Base-by-base conservation (phyloP, 2,329 filamentous ascomycete genomes). In the Colletotrichum sp. region DNA sequence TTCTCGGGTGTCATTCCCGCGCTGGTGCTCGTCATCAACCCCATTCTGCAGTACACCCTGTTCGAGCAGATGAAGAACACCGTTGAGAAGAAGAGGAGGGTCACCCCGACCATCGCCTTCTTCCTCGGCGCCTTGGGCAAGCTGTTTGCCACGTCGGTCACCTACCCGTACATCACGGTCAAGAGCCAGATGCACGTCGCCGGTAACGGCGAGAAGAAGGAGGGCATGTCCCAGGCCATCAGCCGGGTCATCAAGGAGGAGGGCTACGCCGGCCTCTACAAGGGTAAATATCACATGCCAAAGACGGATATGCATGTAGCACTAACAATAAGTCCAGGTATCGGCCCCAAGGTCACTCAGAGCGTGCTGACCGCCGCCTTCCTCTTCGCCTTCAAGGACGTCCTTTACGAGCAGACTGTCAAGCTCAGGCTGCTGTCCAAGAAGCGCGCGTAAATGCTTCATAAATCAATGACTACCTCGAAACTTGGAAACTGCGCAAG, bases 181-280 rank as follows among this genome's bases (percentile, higher is more conserved):
- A 99, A 99, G 93, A 98, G 96, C 86, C 92, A 95, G 84, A 98
- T 98, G 92, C 97, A 99, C 85, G 95, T 99, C 77, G 95, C 96
- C 32, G 93, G 91, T 77, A 92, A 92, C 81, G 93, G 92, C 78
- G 91, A 91, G n/a, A 93, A 92, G 78, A 94, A 94, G 86, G 94
- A 98, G 86, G 94, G 94, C 79, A 94, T 98, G 90, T 89, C 93
- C 69, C 91, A 93, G 79, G 95, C 93, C 63, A 91, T 99, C 82
- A 92, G 90, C 82, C 91, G 93, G 76, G 96, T 99, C 76, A 90
- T 98, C 76, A 90, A 88, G 79, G 95, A 98, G 83, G 96, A 99
- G 86, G 97, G 97, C n/a, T 98, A 96, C 83, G 89, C 91, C 72
- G 96, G 97, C 34, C 88, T 99, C 68, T 99, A 99, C 86, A 98